Conservation (phyloP, 2,329 filamentous ascomycete species). For the Lanzia echinophila region DNA sequence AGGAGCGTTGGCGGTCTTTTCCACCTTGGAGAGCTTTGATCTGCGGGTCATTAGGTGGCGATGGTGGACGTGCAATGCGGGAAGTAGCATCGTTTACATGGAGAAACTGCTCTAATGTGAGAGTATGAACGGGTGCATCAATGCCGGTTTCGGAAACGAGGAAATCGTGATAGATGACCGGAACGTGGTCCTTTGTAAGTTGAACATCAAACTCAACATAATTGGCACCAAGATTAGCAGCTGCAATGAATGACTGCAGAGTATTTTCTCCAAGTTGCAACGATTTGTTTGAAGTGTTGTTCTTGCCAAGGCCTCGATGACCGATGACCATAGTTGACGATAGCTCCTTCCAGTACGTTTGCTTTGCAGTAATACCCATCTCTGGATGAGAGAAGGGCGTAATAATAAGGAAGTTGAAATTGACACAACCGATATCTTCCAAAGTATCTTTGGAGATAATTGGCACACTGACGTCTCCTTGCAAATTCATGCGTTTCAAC, state of each 20-base stretch:
- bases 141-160: constrained; percentile 96
- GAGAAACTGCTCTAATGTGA: constrained; percentile 92
- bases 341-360: constrained; percentile 95
- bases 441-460: constrained; percentile 67
- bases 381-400: constrained; percentile 92
- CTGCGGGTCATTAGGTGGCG: constrained; percentile 33
- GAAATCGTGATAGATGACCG: constrained; percentile 98
- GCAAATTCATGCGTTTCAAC: constrained; percentile 79
- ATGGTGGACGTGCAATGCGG: constrained; percentile 39
- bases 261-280: constrained; percentile 96
- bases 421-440: constrained; percentile 88
- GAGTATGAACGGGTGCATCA: constrained; percentile 89
- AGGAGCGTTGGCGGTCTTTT: constrained; percentile 29
- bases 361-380: constrained; percentile 82
- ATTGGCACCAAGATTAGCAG: constrained; percentile 80
- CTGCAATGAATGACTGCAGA: constrained; percentile 89
- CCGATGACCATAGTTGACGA: constrained; percentile 77
- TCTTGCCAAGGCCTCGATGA: constrained; percentile 79
- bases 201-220: constrained; percentile 83
- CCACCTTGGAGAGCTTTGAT: constrained; percentile 21
- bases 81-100: constrained; percentile 58
- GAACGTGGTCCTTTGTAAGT: constrained; percentile 96
- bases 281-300: constrained; percentile 73
- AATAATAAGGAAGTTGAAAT: constrained; percentile 94
- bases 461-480: constrained; percentile 87